A percentile compares a stretch with the other conserved stretches of the same genome.
These are phyloP conservation scores for Colletotrichum sp. DNA, from an alignment of 2,329 filamentous ascomycete genomes.

Conservation along the genomic window DNA sequence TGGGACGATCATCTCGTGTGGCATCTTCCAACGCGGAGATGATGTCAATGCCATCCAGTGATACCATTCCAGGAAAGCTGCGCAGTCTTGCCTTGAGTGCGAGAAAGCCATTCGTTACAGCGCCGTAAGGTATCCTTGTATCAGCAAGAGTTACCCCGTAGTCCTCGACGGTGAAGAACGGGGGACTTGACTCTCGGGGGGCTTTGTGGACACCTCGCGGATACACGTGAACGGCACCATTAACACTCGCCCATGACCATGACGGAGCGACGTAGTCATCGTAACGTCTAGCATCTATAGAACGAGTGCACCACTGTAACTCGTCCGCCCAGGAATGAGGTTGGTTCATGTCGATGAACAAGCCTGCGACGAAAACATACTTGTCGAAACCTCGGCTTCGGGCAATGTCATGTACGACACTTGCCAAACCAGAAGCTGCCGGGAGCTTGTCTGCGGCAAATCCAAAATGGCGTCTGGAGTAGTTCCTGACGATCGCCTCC, in stretches of 20 bases:
- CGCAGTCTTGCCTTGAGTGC: not conserved
- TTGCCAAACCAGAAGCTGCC: not conserved
- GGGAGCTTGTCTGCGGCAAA: not conserved
- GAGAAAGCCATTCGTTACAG: not conserved
- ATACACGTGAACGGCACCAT: not conserved
- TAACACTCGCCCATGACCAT: not conserved
- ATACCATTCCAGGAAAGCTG: not conserved
- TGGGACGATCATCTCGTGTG: not conserved
- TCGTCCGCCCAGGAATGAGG: not conserved
- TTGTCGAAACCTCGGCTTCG: not conserved
- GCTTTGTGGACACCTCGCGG: not conserved
- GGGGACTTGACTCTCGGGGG: not conserved
- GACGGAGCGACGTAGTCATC: not conserved
- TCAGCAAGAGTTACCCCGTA: not conserved
- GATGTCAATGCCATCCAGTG: not conserved
- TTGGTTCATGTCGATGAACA: not conserved
- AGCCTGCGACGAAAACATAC: not conserved
- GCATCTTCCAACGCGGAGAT: not conserved
- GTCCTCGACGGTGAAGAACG: not conserved
- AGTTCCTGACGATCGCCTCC: not conserved
- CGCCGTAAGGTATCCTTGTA: not conserved
- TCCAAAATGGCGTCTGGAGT: not conserved
- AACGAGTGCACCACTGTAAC: not conserved
- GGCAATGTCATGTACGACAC: not conserved
- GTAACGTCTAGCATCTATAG: not conserved